Evolutionary conservation across 2,329 filamentous ascomycete genomes (phyloP), one percentile per base, ranked within the genome.

Genomic region (Colletotrichum cereale): DNA sequence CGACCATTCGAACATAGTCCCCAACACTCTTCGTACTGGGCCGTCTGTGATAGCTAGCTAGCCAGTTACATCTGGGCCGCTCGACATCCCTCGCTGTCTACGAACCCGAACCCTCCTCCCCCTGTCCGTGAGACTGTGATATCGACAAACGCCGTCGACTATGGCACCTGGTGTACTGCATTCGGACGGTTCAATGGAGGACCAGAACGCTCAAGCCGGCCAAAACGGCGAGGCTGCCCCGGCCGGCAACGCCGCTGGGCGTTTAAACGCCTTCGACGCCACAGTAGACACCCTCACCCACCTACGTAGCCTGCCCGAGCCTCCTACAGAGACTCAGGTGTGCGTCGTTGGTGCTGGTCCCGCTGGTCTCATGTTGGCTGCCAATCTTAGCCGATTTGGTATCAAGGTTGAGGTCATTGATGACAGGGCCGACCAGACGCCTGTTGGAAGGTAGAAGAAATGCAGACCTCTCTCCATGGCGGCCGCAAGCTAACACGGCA

Each of bases 381-480:
- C 83, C 74, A 85, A 85, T 74, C 83, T 94, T 44, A 87, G 88
- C 24, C 86, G 91, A 11, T 92, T 89, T 76, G 92, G 91, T 18
- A 88, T 93, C 76, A 88, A 89, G 66, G 86, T 89, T 3, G 85
- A 87, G 50, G 86, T 94, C 55, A 84, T 94, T 60, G 92, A 94
- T 81, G 91, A 94, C 77, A 84, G 92, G 73, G 84, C 88, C 42
- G 88, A 92, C 75, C 89, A 89, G 76, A 95, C 92, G 1, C 85
- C 88, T 7, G 91, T 90, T 11, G 92, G 92, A 77, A 82, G 83
- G 83, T 84, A 82, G 77, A 74, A 42, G 5, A 11, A 50, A 24
- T 10, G 18, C 24, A 21, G 21, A n/a, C 14, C 26, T 29, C 18
- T 26, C 50, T 36, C 5, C 36, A 12, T 40, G 29, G 29, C 11